These are phyloP conservation scores for Oryza meridionalis DNA, from an alignment of 176 grass and related monocot species.

Conservation along the genomic window DNA sequence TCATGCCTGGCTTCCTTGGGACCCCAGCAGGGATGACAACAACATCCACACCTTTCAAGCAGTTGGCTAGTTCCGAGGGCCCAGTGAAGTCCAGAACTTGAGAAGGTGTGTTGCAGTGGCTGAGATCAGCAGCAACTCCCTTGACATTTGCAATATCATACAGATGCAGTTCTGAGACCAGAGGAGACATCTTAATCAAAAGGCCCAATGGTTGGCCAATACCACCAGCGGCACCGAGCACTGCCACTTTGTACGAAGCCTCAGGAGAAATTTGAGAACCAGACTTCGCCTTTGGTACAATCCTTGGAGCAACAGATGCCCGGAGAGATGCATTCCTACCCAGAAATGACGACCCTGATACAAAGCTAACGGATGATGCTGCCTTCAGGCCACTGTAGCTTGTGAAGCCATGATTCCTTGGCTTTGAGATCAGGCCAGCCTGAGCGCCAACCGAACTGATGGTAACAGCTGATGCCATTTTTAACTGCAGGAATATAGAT, in stretches of 20 bases:
- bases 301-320: slow-evolving; percentile 45
- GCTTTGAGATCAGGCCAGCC: slow-evolving; percentile 39
- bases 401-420: slow-evolving; percentile 38
- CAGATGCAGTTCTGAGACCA: slow-evolving; percentile 65
- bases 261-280: slow-evolving; percentile 46
- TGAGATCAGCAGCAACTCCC: slow-evolving; percentile 84
- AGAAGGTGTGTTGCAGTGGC: slow-evolving; percentile 89
- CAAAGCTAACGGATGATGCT: slow-evolving; percentile 25
- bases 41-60: slow-evolving; percentile 78
- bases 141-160: slow-evolving; percentile 96
- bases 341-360: slow-evolving; percentile 41
- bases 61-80: slow-evolving; percentile 55
- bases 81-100: slow-evolving; percentile 75
- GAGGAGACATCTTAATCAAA: slow-evolving; percentile 87
- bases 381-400: slow-evolving; percentile 46
- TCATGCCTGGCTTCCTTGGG: slow-evolving; percentile 89
- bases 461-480: slow-evolving; percentile 44
- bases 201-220: slow-evolving; percentile 80
- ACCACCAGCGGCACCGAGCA: slow-evolving; percentile 80
- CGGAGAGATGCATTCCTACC: slow-evolving; percentile 34
- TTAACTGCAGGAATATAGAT: slow-evolving; percentile 36
- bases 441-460: slow-evolving; percentile 47
- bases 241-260: slow-evolving; percentile 76
- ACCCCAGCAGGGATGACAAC: slow-evolving; percentile 85
- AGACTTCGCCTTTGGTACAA: slow-evolving; percentile 55